These are phyloP conservation scores for Schizochytrium sp. DNA, from an alignment of 108 stramenopile species.

Conservation along the genomic window DNA sequence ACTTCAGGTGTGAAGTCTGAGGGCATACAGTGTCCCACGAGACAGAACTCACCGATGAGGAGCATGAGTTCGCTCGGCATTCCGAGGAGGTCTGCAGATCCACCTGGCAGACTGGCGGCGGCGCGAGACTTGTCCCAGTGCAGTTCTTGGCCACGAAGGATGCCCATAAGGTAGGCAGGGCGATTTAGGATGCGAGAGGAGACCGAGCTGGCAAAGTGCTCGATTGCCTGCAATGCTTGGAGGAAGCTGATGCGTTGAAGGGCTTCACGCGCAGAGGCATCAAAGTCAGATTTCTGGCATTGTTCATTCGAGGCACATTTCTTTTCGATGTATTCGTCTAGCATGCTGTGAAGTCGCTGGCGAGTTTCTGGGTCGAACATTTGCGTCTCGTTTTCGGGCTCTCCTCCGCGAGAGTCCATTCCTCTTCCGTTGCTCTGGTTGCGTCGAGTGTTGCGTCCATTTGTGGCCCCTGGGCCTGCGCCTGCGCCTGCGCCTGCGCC, in stretches of 20 bases:
- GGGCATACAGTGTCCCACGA: slow-evolving; percentile 45
- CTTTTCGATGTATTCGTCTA: slow-evolving; percentile 38
- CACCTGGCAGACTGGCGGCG: slow-evolving; percentile 48
- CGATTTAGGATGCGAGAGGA: slow-evolving; percentile 43
- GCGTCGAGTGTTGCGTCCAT: neutral
- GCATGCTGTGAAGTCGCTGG: slow-evolving; percentile 32
- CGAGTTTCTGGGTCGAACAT: slow-evolving; percentile 39
- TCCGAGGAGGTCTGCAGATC: slow-evolving; percentile 54
- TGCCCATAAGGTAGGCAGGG: slow-evolving; percentile 56
- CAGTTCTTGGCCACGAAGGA: slow-evolving; percentile 26
- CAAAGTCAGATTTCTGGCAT: slow-evolving; percentile 43
- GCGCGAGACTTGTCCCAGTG: slow-evolving; percentile 61
- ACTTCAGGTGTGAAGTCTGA: slow-evolving; percentile 60
- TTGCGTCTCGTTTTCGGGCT: neutral
- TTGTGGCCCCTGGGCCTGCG: too few species aligned
- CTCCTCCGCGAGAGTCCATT: neutral
- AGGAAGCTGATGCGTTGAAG: slow-evolving; percentile 56
- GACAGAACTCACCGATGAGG: slow-evolving; percentile 39
- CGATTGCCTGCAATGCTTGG: slow-evolving; percentile 55
- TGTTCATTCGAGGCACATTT: slow-evolving; percentile 37
- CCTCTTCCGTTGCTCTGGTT: neutral
- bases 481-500: too few species aligned
- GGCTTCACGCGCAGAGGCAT: slow-evolving; percentile 44
- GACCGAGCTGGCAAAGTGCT: slow-evolving; percentile 53
- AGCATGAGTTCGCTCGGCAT: slow-evolving; percentile 35